phyloP scores from a whole-genome alignment of 108 stramenopile genomes.

The Hondaea fermentalgiana region DNA sequence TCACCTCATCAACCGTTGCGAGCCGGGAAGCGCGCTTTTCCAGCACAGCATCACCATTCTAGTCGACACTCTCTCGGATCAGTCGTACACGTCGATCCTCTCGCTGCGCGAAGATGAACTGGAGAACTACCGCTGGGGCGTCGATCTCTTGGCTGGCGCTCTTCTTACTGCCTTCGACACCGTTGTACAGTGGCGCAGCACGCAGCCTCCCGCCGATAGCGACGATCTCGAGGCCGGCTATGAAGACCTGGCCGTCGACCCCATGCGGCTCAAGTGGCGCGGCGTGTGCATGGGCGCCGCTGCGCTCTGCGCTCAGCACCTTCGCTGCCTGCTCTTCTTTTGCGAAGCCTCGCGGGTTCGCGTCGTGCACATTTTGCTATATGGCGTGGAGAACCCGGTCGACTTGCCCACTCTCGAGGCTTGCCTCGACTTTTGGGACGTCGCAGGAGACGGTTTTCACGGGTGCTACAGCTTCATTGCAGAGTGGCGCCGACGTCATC shows the following conservation, averaged over 20 bases:
- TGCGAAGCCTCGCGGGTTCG: not conserved
- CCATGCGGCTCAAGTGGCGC: not conserved
- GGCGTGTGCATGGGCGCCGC: not conserved
- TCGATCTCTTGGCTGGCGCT: not conserved
- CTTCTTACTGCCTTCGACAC: not conserved
- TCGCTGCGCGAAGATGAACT: not conserved
- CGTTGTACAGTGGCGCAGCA: not conserved
- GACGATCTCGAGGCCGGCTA: not conserved
- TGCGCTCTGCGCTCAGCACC: not conserved
- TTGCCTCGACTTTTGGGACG: conserved; percentile 12
- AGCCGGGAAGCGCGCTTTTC: not conserved
- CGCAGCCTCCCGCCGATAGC: not conserved
- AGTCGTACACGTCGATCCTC: not conserved
- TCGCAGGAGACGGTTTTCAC: not conserved
- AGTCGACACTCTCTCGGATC: not conserved
- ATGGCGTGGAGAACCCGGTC: not conserved
- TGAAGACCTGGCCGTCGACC: not conserved
- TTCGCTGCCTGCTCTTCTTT: not conserved
- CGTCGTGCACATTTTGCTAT: not conserved
- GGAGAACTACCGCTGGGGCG: not conserved
- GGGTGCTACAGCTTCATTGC: not conserved
- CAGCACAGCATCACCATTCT: not conserved
- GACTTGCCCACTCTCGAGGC: not conserved
- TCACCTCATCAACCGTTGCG: not conserved
- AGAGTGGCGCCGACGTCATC: not conserved